phyloP scores from a whole-genome alignment of 2,329 filamentous ascomycete species.

The Pyricularia pennisetigena region DNA sequence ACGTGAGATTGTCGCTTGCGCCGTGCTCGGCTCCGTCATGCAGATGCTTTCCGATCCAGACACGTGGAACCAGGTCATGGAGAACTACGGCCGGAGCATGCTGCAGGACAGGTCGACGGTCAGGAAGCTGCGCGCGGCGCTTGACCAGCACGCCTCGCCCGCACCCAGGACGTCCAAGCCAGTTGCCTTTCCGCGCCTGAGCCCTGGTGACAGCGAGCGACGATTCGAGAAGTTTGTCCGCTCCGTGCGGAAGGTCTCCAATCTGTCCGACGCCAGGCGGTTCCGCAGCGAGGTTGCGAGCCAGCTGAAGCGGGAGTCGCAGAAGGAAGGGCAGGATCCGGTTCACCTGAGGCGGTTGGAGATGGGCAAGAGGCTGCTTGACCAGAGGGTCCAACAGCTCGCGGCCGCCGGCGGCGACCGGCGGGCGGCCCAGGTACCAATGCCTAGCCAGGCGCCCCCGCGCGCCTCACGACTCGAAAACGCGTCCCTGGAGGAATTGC shows the following conservation, averaged over 20 bases:
- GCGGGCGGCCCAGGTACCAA: conserved; percentile 17
- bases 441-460: conserved; percentile 14
- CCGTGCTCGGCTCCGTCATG: conserved; percentile 76
- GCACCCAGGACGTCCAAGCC: conserved; percentile 54
- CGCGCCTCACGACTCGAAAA: conserved; percentile 59
- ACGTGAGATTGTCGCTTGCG: conserved; percentile 85
- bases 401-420: conserved; percentile 52
- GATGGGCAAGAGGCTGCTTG: conserved; percentile 80
- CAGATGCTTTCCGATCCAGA: conserved; percentile 81
- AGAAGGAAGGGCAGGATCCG: conserved; percentile 69
- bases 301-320: conserved; percentile 77
- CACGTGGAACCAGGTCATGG: conserved; percentile 95
- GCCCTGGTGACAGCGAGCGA: conserved; percentile 74
- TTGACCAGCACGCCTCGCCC: conserved; percentile 91
- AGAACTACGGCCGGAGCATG: conserved; percentile 76
- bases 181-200: conserved; percentile 69
- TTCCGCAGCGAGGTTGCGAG: conserved; percentile 89
- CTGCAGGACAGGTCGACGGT: conserved; percentile 95
- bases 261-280: conserved; percentile 82
- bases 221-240: conserved; percentile 93
- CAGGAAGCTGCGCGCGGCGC: conserved; percentile 76
- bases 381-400: conserved; percentile 79
- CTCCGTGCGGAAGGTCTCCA: conserved; percentile 78
- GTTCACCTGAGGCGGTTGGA: conserved; percentile 84
- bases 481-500: conserved; percentile 70